A percentile compares a stretch with the other conserved stretches of the same genome.
These are phyloP conservation scores for Inosperma sp. DNA, from an alignment of 768 basidiomycete genomes.

Conservation along the genomic window DNA sequence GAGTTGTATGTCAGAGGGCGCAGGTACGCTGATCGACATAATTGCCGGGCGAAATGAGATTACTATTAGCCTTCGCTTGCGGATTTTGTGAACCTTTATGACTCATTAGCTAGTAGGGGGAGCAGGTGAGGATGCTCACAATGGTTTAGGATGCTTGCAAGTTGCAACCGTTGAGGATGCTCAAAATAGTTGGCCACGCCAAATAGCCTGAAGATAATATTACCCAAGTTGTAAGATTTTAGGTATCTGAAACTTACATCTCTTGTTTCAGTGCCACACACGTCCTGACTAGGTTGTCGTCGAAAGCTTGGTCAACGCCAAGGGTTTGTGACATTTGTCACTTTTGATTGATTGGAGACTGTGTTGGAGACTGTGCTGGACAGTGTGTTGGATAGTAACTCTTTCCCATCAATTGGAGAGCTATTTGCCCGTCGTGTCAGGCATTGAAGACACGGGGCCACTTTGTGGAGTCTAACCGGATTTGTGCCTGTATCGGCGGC, in stretches of 20 bases:
- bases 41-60: neutral
- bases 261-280: neutral
- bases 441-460: too few species aligned
- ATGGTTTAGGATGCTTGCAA: neutral
- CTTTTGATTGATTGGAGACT: neutral
- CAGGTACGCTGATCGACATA: slow-evolving; percentile 1
- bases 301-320: neutral
- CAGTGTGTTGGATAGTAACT: slow-evolving; percentile 1
- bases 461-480: too few species aligned
- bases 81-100: slow-evolving; percentile 4
- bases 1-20: slow-evolving; percentile 2
- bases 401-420: neutral
- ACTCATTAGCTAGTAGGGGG: neutral
- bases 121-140: slow-evolving; percentile 5
- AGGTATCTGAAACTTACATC: neutral
- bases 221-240: neutral
- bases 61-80: slow-evolving; percentile 1
- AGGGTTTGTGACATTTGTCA: neutral
- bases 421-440: neutral
- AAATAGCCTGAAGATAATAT: slow-evolving; percentile 6
- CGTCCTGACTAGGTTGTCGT: neutral
- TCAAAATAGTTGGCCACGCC: neutral
- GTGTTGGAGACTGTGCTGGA: neutral
- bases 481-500: too few species aligned
- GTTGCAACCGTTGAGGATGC: neutral